These are phyloP conservation scores for Diplogelasinospora grovesii DNA, from an alignment of 495 filamentous ascomycete genomes.

Conservation along the genomic window DNA sequence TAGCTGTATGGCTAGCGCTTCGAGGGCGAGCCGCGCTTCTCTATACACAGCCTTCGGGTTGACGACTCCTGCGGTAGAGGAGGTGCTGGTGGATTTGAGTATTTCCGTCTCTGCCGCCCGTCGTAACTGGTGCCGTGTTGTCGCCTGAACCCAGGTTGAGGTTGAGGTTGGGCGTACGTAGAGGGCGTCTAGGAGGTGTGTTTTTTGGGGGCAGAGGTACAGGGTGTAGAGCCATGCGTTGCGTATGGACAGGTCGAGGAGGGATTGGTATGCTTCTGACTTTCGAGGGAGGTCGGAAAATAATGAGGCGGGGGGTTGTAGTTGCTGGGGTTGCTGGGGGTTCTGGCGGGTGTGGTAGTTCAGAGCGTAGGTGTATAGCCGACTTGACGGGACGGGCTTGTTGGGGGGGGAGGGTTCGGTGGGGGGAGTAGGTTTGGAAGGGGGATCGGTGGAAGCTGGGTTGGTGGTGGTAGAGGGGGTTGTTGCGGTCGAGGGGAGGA, in stretches of 20 bases:
- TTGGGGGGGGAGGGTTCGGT: constrained; percentile 13
- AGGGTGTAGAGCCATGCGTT: constrained; percentile 81
- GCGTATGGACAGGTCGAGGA: constrained; percentile 75
- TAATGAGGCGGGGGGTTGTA: constrained; percentile 40
- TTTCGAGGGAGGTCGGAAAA: no score
- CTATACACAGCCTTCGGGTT: constrained; percentile 57
- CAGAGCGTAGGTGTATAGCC: constrained; percentile 65
- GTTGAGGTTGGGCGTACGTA: constrained; percentile 63
- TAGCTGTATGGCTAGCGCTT: constrained; percentile 65
- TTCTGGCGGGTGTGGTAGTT: constrained; percentile 23
- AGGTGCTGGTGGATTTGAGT: constrained; percentile 59
- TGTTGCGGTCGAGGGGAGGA: constrained; percentile 51
- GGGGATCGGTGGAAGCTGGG: constrained; percentile 23
- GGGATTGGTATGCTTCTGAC: constrained; percentile 72
- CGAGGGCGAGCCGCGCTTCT: constrained; percentile 64
- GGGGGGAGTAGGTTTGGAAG: constrained; percentile 29
- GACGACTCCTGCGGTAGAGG: constrained; percentile 30
- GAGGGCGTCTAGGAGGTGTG: constrained; percentile 53
- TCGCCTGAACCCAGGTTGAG: constrained; percentile 53
- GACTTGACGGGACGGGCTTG: constrained; percentile 35
- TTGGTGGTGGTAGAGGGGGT: constrained; percentile 17
- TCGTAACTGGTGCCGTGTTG: constrained; percentile 59
- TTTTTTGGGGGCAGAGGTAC: constrained; percentile 64
- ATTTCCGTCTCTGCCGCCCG: constrained; percentile 67
- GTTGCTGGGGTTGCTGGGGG: constrained; percentile 2